A percentile compares a stretch with the other conserved stretches of the same genome.
phyloP scores from a whole-genome alignment of 2,329 filamentous ascomycete species.

The Metarhizium rileyi region DNA sequence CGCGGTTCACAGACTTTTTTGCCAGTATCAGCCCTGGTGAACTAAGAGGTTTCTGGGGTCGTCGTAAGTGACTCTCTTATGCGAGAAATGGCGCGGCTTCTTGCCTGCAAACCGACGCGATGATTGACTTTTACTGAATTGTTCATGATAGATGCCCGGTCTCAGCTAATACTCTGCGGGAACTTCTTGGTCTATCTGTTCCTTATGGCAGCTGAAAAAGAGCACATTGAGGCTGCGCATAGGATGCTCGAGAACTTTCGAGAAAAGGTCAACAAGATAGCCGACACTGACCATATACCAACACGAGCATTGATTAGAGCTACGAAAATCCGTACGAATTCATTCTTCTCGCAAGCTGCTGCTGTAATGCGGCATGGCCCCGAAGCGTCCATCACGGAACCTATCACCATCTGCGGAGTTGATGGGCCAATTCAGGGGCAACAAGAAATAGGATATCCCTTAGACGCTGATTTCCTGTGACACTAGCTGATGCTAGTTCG shows the following conservation, averaged over 20 bases:
- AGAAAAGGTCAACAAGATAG: conserved; percentile 24
- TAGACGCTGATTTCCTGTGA: neutral
- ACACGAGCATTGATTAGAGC: conserved; percentile 25
- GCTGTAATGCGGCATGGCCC: conserved; percentile 16
- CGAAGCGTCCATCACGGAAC: conserved; percentile 8
- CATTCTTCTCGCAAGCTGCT: conserved; percentile 29
- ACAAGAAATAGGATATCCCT: neutral
- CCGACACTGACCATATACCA: conserved; percentile 19
- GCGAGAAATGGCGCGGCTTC: neutral
- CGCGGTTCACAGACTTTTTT: conserved; percentile 29
- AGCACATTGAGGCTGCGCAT: conserved; percentile 25
- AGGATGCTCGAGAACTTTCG: conserved; percentile 28
- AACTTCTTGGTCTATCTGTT: conserved; percentile 41
- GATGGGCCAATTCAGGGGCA: conserved; percentile 3
- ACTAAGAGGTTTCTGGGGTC: conserved; percentile 33
- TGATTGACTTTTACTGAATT: neutral
- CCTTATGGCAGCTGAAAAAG: conserved; percentile 27
- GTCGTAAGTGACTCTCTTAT: conserved; percentile 24
- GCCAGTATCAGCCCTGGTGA: conserved; percentile 22
- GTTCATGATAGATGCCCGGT: conserved; percentile 21
- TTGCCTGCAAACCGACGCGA: neutral
- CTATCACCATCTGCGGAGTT: conserved; percentile 6
- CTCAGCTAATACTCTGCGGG: conserved; percentile 35
- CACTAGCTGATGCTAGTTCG: neutral
- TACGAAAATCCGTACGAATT: conserved; percentile 27